phyloP scores from a whole-genome alignment of 1,284 basidiomycete species.

The Ceratobasidium sp. region DNA sequence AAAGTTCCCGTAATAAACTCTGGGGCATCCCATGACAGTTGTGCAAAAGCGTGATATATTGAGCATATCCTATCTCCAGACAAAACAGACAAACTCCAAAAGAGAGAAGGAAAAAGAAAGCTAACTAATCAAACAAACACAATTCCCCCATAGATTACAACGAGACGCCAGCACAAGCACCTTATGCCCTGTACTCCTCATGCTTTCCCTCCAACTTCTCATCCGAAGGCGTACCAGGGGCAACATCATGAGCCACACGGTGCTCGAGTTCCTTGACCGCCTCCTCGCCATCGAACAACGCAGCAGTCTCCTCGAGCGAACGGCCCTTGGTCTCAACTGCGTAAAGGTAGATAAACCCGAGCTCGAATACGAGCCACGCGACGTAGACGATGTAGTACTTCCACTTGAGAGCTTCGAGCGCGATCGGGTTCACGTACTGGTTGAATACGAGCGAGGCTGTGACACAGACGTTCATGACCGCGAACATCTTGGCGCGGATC shows the following conservation, averaged over 20 bases:
- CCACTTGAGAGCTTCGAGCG: conserved; percentile 63
- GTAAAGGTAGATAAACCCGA: conserved; percentile 73
- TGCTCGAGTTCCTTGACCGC: conserved; percentile 42
- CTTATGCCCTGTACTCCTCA: too few species aligned
- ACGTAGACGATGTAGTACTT: conserved; percentile 59
- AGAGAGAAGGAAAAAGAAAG: too few species aligned
- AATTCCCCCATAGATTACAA: too few species aligned
- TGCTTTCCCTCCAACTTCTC: conserved; percentile 24
- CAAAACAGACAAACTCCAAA: too few species aligned
- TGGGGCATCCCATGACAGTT: too few species aligned
- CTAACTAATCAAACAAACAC: too few species aligned
- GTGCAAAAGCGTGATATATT: too few species aligned
- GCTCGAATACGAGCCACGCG: conserved; percentile 74
- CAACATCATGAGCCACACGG: conserved; percentile 20
- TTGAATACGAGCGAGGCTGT: conserved; percentile 80
- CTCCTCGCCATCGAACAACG: conserved; percentile 52
- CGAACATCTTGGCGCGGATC: conserved; percentile 76
- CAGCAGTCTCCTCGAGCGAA: conserved; percentile 72
- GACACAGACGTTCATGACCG: conserved; percentile 75
- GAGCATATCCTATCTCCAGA: too few species aligned
- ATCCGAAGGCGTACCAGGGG: too few species aligned
- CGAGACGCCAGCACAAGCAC: too few species aligned
- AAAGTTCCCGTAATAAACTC: too few species aligned
- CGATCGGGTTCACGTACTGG: conserved; percentile 85
- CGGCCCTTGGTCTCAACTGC: conserved; percentile 59